Conservation (phyloP, 805 yeast species). For the Lachancea sp. region DNA sequence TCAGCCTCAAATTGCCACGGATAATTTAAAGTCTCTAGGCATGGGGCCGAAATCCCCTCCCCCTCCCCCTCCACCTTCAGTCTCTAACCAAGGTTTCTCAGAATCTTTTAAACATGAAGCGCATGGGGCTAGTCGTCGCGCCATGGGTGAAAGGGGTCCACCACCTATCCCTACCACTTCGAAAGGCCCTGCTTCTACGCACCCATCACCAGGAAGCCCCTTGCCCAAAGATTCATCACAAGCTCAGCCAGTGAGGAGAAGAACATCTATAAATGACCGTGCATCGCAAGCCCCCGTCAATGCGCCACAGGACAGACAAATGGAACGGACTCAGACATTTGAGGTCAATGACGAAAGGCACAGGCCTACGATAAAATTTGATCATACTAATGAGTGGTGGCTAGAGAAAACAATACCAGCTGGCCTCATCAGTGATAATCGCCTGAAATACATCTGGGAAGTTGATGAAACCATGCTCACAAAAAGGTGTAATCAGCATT, state of each 20-base stretch:
- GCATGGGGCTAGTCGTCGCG: not conserved
- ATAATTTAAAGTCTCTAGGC: not conserved
- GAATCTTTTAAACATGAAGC: not conserved
- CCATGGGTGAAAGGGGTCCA: not conserved
- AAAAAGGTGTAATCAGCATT: constrained; percentile 50
- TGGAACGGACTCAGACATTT: constrained; percentile 14
- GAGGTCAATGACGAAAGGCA: constrained; percentile 10
- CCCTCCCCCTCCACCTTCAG: constrained; percentile 6
- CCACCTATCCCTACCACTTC: not conserved
- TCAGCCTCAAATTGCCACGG: constrained; percentile 4
- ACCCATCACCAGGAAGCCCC: not conserved
- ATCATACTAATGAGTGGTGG: constrained; percentile 59
- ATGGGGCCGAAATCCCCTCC: constrained; percentile 10
- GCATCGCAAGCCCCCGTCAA: constrained; percentile 8
- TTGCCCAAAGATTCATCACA: not conserved
- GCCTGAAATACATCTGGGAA: constrained; percentile 44
- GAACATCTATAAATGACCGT: constrained; percentile 8
- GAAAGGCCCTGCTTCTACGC: not conserved
- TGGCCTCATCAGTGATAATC: constrained; percentile 11
- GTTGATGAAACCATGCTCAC: constrained; percentile 49
- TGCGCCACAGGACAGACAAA: not conserved
- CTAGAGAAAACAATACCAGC: constrained; percentile 52
- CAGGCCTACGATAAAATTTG: constrained; percentile 17
- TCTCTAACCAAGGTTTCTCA: not conserved
- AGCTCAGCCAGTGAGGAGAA: not conserved